phyloP scores from a whole-genome alignment of 129 eudicot species.

The Erigeron canadensis region DNA sequence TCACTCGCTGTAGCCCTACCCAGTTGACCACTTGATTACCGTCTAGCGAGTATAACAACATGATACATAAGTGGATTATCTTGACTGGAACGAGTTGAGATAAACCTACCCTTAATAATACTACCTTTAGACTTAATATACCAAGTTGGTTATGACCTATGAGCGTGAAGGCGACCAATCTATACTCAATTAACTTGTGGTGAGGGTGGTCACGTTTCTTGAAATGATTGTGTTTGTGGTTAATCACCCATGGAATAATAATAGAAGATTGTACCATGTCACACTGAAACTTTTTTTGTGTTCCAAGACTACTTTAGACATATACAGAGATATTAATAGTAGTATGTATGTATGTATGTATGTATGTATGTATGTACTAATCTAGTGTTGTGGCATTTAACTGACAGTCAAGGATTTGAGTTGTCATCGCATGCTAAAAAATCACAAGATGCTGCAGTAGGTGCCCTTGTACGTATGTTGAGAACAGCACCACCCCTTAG shows the following conservation, averaged over 20 bases:
- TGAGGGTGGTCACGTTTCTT: background rate
- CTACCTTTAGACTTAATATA: too few relatives aligned
- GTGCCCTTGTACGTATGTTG: conserved; percentile 92
- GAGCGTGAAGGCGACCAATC: too few relatives aligned
- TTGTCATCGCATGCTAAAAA: conserved; percentile 39
- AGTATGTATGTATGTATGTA: background rate
- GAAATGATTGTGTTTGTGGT: background rate
- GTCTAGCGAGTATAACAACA: too few relatives aligned
- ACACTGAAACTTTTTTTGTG: background rate
- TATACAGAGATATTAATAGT: background rate
- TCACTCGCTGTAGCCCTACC: too few relatives aligned
- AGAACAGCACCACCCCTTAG: conserved; percentile 93
- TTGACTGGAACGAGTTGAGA: too few relatives aligned
- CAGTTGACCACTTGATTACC: too few relatives aligned
- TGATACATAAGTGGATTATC: too few relatives aligned
- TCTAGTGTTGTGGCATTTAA: conserved; percentile 18
- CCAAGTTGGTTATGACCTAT: too few relatives aligned
- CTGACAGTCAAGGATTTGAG: conserved; percentile 61
- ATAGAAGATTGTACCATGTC: conserved; percentile 1
- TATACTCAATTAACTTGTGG: background rate
- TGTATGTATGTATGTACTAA: conserved; percentile 27
- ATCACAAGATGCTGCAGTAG: conserved; percentile 93
- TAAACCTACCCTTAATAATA: too few relatives aligned
- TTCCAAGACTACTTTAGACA: conserved; percentile 3
- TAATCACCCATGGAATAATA: background rate